Conservation (phyloP, 202 grass and related monocot species). For the Setaria viridis region DNA sequence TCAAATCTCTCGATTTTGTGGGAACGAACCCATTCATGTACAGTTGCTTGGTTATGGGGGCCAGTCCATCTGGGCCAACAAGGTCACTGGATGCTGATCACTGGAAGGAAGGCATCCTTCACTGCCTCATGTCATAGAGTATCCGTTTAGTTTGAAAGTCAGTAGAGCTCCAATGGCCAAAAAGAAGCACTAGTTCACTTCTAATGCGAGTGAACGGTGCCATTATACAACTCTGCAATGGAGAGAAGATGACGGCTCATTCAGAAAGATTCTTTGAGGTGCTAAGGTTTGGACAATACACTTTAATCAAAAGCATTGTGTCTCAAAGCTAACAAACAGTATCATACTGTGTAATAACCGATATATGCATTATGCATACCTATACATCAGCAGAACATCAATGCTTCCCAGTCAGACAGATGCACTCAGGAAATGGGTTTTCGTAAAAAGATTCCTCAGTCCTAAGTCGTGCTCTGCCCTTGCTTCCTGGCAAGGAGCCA, state of each 20-base stretch:
- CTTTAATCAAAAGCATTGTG: conserved; percentile 14
- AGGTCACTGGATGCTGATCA: conserved; percentile 5
- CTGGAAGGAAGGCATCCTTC: background rate
- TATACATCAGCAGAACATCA: conserved; percentile 48
- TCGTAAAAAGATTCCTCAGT: conserved; percentile 95
- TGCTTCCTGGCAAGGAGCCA: conserved; percentile 77
- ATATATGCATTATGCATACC: conserved; percentile 44
- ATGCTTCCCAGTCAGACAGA: conserved; percentile 67
- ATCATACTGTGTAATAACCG: background rate
- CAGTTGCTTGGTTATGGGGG: conserved; percentile 9
- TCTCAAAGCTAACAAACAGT: conserved; percentile 17
- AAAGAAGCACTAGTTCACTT: conserved; percentile 17
- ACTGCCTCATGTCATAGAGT: background rate
- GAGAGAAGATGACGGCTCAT: conserved; percentile 29
- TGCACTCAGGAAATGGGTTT: conserved; percentile 93
- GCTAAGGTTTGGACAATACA: background rate
- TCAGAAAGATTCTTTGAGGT: conserved; percentile 3
- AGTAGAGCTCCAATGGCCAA: conserved; percentile 3
- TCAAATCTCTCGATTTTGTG: conserved; percentile 16
- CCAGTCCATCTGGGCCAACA: conserved; percentile 10
- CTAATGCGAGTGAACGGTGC: background rate
- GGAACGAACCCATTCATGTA: conserved; percentile 23
- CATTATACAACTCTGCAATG: conserved; percentile 30
- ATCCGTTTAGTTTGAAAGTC: background rate
- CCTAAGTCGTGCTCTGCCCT: conserved; percentile 77